These are phyloP conservation scores for Choricystis sp. DNA, from an alignment of 139 green algal species.

Conservation along the genomic window DNA sequence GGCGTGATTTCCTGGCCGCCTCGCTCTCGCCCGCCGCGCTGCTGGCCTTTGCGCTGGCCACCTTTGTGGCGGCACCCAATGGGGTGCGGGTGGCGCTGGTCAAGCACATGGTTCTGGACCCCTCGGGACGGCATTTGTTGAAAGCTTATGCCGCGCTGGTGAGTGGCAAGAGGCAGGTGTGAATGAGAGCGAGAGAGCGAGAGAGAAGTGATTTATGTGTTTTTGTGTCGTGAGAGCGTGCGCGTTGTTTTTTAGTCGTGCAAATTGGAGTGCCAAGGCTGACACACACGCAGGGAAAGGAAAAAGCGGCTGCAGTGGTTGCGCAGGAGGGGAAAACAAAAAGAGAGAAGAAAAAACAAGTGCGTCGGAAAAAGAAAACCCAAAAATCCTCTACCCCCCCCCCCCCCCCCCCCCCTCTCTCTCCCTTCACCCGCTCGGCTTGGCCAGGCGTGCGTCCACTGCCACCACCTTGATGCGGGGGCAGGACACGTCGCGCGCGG, in stretches of 20 bases:
- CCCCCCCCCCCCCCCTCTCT: neutral
- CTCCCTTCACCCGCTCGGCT: neutral
- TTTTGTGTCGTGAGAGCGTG: neutral
- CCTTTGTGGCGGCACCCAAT: conserved; percentile 45
- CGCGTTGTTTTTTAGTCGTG: neutral
- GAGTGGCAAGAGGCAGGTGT: neutral
- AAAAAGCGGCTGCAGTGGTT: too few species aligned
- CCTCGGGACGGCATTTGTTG: conserved; percentile 34
- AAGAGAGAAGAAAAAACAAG: neutral
- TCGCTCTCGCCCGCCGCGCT: conserved; percentile 52
- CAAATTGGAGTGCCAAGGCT: too few species aligned
- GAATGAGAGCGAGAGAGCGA: neutral
- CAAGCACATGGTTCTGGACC: conserved; percentile 44
- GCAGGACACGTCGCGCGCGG: too few species aligned
- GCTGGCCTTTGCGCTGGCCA: conserved; percentile 64
- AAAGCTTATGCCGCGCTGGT: conserved; percentile 10
- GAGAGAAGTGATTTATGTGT: neutral
- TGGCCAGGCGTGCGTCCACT: neutral
- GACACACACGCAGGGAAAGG: too few species aligned
- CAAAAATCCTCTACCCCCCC: neutral
- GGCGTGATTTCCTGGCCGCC: conserved; percentile 67
- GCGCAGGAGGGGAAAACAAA: too few species aligned
- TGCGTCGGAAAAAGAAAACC: neutral
- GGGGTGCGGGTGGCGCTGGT: conserved; percentile 56
- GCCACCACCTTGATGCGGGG: neutral